phyloP scores from a whole-genome alignment of 805 yeast species.

The Wickerhamia fluorescens region DNA sequence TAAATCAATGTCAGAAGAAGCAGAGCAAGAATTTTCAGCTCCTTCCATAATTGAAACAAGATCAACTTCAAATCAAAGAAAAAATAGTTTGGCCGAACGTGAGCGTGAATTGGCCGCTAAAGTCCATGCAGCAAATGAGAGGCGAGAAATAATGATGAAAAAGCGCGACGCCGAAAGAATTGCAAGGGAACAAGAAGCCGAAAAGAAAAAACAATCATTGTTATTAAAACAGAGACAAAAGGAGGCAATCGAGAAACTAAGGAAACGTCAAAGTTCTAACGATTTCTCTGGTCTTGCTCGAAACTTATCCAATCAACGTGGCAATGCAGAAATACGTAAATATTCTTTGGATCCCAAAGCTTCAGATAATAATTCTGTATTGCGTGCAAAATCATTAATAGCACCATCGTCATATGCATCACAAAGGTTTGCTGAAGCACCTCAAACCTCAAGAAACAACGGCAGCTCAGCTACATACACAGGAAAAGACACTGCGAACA shows the following conservation, averaged over 20 bases:
- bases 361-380: slow-evolving; percentile 18
- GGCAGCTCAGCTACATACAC: too few species aligned
- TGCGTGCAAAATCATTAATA: slow-evolving; percentile 32
- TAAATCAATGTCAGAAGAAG: slow-evolving; percentile 3
- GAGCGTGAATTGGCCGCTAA: slow-evolving; percentile 10
- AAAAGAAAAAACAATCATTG: slow-evolving; percentile 14
- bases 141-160: slow-evolving; percentile 6
- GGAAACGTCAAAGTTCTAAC: slow-evolving; percentile 11
- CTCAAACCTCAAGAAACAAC: slow-evolving; percentile 16
- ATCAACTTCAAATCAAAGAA: background rate
- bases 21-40: background rate
- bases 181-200: slow-evolving; percentile 8
- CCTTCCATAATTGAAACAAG: slow-evolving; percentile 1
- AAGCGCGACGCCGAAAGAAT: slow-evolving; percentile 4
- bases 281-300: slow-evolving; percentile 11
- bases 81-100: slow-evolving; percentile 1
- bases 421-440: slow-evolving; percentile 5
- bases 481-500: too few species aligned
- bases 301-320: too few species aligned
- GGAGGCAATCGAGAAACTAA: slow-evolving; percentile 20
- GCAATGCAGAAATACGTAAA: slow-evolving; percentile 10
- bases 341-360: slow-evolving; percentile 34
- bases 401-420: slow-evolving; percentile 18
- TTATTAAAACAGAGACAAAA: slow-evolving; percentile 21
- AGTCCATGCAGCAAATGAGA: slow-evolving; percentile 8